Evolutionary conservation across 768 basidiomycete species (phyloP), one percentile per base, ranked within the genome.

Genomic region (Termitomyces sp.): DNA sequence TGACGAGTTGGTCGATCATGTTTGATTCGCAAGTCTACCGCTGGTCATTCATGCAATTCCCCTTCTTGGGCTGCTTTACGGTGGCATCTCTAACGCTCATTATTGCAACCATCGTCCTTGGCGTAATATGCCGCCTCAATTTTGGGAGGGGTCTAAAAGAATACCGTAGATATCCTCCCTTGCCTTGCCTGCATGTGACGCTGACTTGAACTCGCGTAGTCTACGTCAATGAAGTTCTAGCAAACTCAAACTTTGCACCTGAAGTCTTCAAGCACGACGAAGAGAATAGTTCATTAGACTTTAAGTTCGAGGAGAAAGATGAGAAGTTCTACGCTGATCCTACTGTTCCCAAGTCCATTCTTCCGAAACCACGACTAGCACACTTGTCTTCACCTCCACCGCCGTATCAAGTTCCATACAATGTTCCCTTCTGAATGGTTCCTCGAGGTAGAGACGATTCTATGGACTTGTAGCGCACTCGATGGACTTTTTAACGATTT

Each of bases 141-240:
- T 86, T 85, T 59, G 78, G 70, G 46, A 74, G 78, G 55, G 84
- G 84, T 0, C 71, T 84, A 12, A 73, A 74, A 0, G 70, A 85
- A 52, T 85, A 83, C 60, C 65, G 84, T 86, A 60, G 56, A 82
- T 72, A 5, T 41, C 43, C 52, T 18, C 23, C 36, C 46, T 22
- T 50, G n/a, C 3, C 7, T 23, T n/a, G 13, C n/a, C 7, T 45
- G 31, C 20, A 20, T n/a, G 2, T 32, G 1, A 22, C 45, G 27
- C 33, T 47, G 13, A 31, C n/a, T 44, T 63, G 53, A 65, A 18
- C 15, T 31, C 15, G 76, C 76, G 7, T 65, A 69, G 23, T 75
- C 73, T 12, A 75, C 76, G 57, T 69, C 64, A 15, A 65, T 68
- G 2, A n/a, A n/a, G n/a, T n/a, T n/a, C 67, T 78, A n/a, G 68